Percentiles rank a stretch among this genome's conserved stretches.
phyloP scores from a whole-genome alignment of 495 filamentous ascomycete genomes.

The Elaphomyces granulatus region DNA sequence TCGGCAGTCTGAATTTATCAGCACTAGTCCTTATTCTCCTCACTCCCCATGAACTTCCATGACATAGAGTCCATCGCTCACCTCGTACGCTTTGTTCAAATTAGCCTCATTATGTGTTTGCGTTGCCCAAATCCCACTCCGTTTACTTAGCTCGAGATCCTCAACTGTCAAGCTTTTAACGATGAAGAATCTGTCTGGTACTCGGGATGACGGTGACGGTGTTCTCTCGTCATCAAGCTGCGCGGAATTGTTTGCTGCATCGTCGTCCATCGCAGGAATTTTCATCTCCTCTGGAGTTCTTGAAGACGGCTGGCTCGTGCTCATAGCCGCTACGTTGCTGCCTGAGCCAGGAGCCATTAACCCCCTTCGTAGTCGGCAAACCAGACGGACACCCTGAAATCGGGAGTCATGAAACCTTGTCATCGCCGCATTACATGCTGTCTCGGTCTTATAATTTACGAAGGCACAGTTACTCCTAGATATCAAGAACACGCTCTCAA shows the following conservation, averaged over 20 bases:
- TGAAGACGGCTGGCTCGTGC: conserved; percentile 40
- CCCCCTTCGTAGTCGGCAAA: conserved; percentile 70
- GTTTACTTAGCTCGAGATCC: conserved; percentile 81
- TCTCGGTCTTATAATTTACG: conserved; percentile 84
- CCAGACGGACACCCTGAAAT: conserved; percentile 77
- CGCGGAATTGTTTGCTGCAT: conserved; percentile 8
- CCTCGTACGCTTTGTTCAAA: conserved; percentile 76
- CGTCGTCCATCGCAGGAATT: conserved; percentile 11
- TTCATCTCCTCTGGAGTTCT: conserved; percentile 6
- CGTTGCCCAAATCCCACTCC: conserved; percentile 84
- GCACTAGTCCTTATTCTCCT: too few relatives aligned
- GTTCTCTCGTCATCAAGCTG: conserved; percentile 4
- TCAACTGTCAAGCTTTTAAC: conserved; percentile 93
- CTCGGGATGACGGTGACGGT: conserved; percentile 9
- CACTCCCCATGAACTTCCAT: not conserved
- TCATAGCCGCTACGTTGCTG: conserved; percentile 5
- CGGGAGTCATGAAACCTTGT: conserved; percentile 79
- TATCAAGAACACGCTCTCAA: conserved; percentile 88
- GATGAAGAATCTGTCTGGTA: conserved; percentile 68
- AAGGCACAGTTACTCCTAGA: conserved; percentile 98
- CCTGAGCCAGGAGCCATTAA: conserved; percentile 24
- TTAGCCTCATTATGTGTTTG: conserved; percentile 81
- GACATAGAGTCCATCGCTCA: conserved; percentile 24
- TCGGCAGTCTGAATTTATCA: conserved; percentile 45
- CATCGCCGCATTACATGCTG: conserved; percentile 61